Percentiles rank a stretch among this genome's conserved stretches.
Conservation (phyloP, 805 yeast genomes). For the Blastobotrys terrestris region DNA sequence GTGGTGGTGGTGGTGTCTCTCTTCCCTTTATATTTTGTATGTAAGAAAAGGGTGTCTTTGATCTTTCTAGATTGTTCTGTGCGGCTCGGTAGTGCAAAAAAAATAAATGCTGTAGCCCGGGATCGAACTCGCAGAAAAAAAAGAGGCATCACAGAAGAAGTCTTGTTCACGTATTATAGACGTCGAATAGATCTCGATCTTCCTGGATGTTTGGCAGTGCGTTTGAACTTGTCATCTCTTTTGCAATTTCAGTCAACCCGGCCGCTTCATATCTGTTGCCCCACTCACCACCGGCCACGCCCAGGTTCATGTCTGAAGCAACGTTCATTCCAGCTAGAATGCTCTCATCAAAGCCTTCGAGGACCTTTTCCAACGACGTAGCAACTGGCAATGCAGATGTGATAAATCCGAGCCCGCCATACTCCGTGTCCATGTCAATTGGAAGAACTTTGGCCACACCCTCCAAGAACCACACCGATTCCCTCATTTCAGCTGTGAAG, state of each 20-base stretch:
- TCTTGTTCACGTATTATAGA: not conserved
- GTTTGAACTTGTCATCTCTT: not conserved
- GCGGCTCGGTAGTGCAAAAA: not conserved
- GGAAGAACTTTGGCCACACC: constrained; percentile 87
- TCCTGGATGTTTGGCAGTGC: not conserved
- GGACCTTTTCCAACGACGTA: constrained; percentile 10
- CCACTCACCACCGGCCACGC: not conserved
- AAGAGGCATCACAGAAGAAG: not conserved
- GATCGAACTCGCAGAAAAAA: not conserved
- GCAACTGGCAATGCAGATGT: constrained; percentile 20
- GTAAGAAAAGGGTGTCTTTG: not conserved
- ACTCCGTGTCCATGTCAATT: constrained; percentile 64
- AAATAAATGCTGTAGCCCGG: not conserved
- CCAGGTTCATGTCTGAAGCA: not conserved
- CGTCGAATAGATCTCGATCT: not conserved
- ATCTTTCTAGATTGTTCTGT: not conserved
- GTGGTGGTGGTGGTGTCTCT: not conserved
- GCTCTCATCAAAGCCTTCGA: constrained; percentile 14
- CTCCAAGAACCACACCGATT: constrained; percentile 87
- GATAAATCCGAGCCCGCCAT: constrained; percentile 24
- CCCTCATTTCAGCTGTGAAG: constrained; percentile 81
- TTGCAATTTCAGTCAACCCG: not conserved
- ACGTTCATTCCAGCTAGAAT: constrained; percentile 10
- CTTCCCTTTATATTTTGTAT: not conserved
- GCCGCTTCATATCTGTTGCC: not conserved